Percentiles rank a stretch among this genome's conserved stretches.
These are phyloP conservation scores for Trichoderma pleuroti DNA, from an alignment of 2,329 filamentous ascomycete genomes.

Conservation along the genomic window DNA sequence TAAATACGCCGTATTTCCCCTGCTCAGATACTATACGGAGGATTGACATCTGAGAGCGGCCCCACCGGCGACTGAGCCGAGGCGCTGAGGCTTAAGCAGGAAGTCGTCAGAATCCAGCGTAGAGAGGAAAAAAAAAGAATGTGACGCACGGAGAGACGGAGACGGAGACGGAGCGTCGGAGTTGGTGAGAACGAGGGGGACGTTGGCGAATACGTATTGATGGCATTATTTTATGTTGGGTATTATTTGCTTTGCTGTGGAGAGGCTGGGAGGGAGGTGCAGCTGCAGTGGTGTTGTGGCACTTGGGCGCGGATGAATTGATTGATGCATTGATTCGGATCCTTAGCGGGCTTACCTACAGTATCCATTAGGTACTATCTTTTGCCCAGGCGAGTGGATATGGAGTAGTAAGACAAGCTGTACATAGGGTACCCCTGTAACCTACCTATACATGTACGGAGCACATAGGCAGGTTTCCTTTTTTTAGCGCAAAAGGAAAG, in stretches of 20 bases:
- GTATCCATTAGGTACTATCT: no score
- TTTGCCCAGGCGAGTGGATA: background rate
- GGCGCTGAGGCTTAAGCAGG: background rate
- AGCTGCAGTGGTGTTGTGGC: background rate
- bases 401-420: no score
- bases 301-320: background rate
- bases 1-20: background rate
- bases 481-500: no score
- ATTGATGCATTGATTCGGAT: background rate
- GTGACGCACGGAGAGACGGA: background rate
- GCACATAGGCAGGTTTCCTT: no score
- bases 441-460: no score
- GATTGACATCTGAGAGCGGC: background rate
- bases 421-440: no score
- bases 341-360: no score
- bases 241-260: background rate
- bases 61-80: background rate
- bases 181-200: background rate
- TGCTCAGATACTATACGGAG: background rate
- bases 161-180: slow-evolving; percentile 6
- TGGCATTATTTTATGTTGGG: background rate
- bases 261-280: background rate
- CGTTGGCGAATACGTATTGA: background rate
- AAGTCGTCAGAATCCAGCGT: background rate
- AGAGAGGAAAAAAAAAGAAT: no score